Evolutionary conservation across 1,139 yeast species (phyloP).

Genomic region (Diutina sp.): DNA sequence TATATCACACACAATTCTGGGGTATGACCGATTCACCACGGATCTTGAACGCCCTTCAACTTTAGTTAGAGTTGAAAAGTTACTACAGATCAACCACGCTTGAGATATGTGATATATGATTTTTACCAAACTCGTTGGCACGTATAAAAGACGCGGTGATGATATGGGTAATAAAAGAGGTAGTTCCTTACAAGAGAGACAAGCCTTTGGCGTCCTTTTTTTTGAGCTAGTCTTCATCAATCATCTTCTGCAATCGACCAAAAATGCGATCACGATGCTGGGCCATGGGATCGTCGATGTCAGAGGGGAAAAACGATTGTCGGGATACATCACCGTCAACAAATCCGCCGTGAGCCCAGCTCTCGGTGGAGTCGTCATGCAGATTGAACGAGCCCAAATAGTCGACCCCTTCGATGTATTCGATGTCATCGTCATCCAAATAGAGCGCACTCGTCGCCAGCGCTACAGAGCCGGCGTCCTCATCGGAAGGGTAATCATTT

Average conservation of each 20-base stretch:
- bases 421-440: slow-evolving; percentile 6
- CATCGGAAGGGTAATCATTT: slow-evolving; percentile 93
- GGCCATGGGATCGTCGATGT: slow-evolving; percentile 47
- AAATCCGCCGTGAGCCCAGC: slow-evolving; percentile 10
- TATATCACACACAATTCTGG: no score
- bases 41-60: no score
- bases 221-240: slow-evolving; percentile 8
- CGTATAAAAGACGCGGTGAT: no score
- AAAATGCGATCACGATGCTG: slow-evolving; percentile 52
- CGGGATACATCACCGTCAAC: slow-evolving; percentile 14
- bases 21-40: no score
- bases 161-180: no score
- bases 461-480: slow-evolving; percentile 39
- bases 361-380: slow-evolving; percentile 6
- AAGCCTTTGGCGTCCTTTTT: neutral
- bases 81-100: no score
- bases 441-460: slow-evolving; percentile 9
- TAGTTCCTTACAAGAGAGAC: no score
- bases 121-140: no score
- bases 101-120: no score
- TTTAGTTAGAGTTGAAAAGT: no score
- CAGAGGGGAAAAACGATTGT: slow-evolving; percentile 38
- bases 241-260: slow-evolving; percentile 40
- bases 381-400: slow-evolving; percentile 8
- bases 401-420: slow-evolving; percentile 3